Conservation (phyloP, 768 basidiomycete genomes). For the Naganishia vaughanmartiniae region DNA sequence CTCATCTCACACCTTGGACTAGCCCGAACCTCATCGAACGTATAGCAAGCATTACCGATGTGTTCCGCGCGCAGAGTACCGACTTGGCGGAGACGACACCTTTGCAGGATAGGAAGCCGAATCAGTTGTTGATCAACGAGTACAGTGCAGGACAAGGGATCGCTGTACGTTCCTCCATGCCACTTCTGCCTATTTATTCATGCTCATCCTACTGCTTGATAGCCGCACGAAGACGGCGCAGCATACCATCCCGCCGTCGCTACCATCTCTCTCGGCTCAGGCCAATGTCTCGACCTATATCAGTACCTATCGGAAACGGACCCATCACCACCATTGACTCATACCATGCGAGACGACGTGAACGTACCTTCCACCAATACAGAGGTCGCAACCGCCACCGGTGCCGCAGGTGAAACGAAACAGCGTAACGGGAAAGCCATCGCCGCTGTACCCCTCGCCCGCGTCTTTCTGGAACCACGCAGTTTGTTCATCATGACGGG, state of each 20-base stretch:
- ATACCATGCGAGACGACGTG: conserved; percentile 25
- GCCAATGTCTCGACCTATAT: conserved; percentile 79
- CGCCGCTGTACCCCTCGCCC: conserved; percentile 64
- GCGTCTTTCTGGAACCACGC: conserved; percentile 77
- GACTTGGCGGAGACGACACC: conserved; percentile 12
- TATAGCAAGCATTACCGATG: conserved; percentile 62
- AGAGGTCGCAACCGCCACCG: not conserved
- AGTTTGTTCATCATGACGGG: conserved; percentile 75
- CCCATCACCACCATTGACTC: conserved; percentile 43
- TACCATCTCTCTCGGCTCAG: conserved; percentile 83
- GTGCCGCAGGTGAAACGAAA: too few relatives aligned
- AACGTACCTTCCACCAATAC: conserved; percentile 15
- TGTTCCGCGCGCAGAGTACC: conserved; percentile 58
- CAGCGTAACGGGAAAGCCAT: conserved; percentile 54
- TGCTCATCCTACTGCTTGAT: not conserved
- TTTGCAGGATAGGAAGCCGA: conserved; percentile 65
- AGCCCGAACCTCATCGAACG: conserved; percentile 77
- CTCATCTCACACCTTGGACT: conserved; percentile 20
- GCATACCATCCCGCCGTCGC: conserved; percentile 82
- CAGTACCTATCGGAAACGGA: conserved; percentile 56
- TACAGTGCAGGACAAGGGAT: conserved; percentile 91
- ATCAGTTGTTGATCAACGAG: conserved; percentile 90
- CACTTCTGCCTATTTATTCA: not conserved
- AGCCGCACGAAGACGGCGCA: conserved; percentile 93
- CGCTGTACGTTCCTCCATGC: conserved; percentile 61